Percentiles rank a stretch among this genome's conserved stretches.
phyloP scores from a whole-genome alignment of 1,284 basidiomycete genomes.

The Ustilago vetiveriae region DNA sequence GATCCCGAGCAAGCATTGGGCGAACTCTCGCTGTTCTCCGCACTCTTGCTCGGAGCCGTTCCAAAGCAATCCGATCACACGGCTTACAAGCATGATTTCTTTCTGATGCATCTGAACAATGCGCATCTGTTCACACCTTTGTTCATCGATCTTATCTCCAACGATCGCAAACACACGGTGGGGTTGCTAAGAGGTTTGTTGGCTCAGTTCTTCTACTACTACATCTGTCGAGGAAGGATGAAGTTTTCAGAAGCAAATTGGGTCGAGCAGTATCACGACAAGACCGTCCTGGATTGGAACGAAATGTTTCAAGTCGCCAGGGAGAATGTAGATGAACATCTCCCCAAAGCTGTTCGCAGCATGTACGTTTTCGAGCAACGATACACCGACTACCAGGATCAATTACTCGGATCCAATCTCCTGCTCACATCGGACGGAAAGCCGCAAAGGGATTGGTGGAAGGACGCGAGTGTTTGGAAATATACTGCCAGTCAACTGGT shows the following conservation, averaged over 20 bases:
- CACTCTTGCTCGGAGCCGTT: constrained; percentile 27
- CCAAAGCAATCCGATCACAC: constrained; percentile 2
- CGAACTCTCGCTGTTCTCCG: constrained; percentile 29
- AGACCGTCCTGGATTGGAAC: constrained; percentile 5
- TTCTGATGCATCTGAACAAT: constrained; percentile 51
- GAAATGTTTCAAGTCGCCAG: constrained; percentile 7
- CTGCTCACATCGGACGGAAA: not conserved
- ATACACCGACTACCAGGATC: not conserved
- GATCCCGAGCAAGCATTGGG: constrained; percentile 2
- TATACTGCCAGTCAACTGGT: constrained; percentile 19
- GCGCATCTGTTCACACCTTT: constrained; percentile 35
- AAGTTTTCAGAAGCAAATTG: not conserved
- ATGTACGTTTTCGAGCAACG: constrained; percentile 17
- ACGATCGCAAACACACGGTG: not conserved
- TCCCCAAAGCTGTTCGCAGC: constrained; percentile 31
- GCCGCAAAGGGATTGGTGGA: not conserved
- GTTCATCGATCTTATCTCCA: constrained; percentile 4
- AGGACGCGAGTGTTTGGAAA: constrained; percentile 5
- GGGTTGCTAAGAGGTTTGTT: constrained; percentile 18
- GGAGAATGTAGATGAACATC: constrained; percentile 31
- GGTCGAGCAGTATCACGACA: not conserved
- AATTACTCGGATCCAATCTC: not conserved
- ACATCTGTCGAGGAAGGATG: constrained; percentile 31
- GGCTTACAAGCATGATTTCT: constrained; percentile 41
- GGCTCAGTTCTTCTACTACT: constrained; percentile 23